A percentile compares a stretch with the other conserved stretches of the same genome.
These are phyloP conservation scores for Zoysia pacifica DNA, from an alignment of 176 grass and related monocot species.

Conservation along the genomic window DNA sequence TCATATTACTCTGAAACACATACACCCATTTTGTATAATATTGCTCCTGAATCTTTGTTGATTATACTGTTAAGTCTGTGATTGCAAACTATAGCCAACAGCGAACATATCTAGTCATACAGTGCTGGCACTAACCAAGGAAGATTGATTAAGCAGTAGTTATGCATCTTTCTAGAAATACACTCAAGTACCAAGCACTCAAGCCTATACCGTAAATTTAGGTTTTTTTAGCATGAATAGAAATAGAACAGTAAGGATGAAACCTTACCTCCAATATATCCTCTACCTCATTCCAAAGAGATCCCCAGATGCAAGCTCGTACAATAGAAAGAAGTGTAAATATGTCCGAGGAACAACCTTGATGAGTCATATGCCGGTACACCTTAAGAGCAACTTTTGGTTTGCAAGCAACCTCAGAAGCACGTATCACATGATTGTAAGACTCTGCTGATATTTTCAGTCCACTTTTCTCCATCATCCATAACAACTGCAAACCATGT, in stretches of 20 bases:
- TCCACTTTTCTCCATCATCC: conserved; percentile 78
- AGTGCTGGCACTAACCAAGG: background rate
- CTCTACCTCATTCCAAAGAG: conserved; percentile 82
- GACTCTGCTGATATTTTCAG: conserved; percentile 58
- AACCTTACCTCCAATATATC: conserved; percentile 73
- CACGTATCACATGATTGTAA: conserved; percentile 90
- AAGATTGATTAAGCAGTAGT: conserved; percentile 3
- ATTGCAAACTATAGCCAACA: background rate
- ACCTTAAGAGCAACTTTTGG: conserved; percentile 75
- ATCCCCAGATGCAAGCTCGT: conserved; percentile 84
- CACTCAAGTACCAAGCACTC: background rate
- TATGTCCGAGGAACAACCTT: conserved; percentile 59
- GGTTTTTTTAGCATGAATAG: background rate
- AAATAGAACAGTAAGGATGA: conserved; percentile 21
- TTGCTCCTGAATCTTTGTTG: background rate
- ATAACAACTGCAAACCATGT: conserved; percentile 74
- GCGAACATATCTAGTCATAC: background rate
- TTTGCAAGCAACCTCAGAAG: conserved; percentile 73
- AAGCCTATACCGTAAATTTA: conserved; percentile 10
- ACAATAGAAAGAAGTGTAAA: conserved; percentile 87
- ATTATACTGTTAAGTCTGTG: background rate
- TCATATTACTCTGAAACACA: background rate
- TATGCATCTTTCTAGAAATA: conserved; percentile 6
- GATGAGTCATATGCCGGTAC: conserved; percentile 68
- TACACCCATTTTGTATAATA: background rate